phyloP scores from a whole-genome alignment of 306 rosid species.

The Ormosia emarginata region DNA sequence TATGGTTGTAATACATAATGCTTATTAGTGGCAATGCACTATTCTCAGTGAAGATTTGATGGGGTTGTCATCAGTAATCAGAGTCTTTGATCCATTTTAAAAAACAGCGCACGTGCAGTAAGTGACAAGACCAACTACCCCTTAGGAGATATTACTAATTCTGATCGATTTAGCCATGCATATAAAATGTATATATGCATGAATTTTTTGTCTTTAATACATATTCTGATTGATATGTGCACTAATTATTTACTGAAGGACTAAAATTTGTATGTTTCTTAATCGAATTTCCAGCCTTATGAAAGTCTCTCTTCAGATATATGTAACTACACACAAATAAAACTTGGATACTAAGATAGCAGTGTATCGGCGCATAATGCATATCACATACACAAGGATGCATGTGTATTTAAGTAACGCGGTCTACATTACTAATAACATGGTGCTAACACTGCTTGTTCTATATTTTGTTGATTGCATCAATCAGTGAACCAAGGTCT shows the following conservation, averaged over 20 bases:
- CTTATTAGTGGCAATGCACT: neutral
- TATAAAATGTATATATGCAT: neutral
- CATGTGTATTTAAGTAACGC: neutral
- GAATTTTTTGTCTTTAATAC: neutral
- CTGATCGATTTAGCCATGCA: slow-evolving; percentile 5
- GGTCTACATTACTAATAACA: neutral
- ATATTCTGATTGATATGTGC: neutral
- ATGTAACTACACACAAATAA: neutral
- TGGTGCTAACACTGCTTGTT: neutral
- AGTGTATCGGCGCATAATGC: neutral
- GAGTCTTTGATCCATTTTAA: neutral
- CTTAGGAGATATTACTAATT: neutral
- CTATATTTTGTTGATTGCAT: neutral
- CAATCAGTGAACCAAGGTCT: slow-evolving; percentile 54
- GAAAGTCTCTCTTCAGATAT: no score
- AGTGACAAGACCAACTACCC: neutral
- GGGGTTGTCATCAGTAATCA: no score
- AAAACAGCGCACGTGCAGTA: neutral
- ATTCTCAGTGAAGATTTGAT: neutral
- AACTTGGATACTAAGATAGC: neutral
- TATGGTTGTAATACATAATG: neutral
- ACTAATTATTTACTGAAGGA: neutral
- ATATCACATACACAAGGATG: neutral
- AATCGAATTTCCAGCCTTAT: neutral
- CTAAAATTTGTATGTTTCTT: neutral